Evolutionary conservation across 306 rosid species (phyloP).

Genomic region (Luffa aegyptiaca): DNA sequence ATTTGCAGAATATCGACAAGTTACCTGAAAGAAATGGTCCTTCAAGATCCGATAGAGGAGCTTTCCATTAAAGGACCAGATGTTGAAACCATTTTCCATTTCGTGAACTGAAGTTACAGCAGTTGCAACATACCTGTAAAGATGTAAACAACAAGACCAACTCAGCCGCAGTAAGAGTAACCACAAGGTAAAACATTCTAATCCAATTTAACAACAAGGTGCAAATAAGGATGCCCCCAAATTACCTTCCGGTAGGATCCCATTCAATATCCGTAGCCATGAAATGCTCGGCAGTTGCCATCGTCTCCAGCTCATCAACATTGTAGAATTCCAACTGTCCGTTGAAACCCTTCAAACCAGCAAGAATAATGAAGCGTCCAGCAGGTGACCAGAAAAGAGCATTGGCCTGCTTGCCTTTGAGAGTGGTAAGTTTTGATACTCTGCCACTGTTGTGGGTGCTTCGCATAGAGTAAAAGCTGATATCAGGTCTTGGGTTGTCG

Average conservation of each 20-base stretch:
- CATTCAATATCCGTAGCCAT: conserved; percentile 80
- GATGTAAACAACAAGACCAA: not conserved
- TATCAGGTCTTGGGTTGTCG: conserved; percentile 69
- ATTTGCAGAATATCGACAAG: not conserved
- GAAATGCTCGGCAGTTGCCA: conserved; percentile 76
- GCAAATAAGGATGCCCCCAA: not conserved
- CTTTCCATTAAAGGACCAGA: conserved; percentile 90
- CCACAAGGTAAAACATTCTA: not conserved
- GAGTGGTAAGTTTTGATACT: conserved; percentile 65
- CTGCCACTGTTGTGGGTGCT: conserved; percentile 54
- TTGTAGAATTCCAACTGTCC: conserved; percentile 73
- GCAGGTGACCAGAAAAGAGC: conserved; percentile 85
- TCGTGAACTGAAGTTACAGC: conserved; percentile 88
- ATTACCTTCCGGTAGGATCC: conserved; percentile 95
- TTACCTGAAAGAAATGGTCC: conserved; percentile 88
- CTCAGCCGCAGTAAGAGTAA: not conserved
- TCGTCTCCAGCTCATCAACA: conserved; percentile 77
- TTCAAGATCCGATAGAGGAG: conserved; percentile 70
- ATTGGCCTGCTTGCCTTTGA: conserved; percentile 79
- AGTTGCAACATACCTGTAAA: conserved; percentile 69
- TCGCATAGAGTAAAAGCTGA: conserved; percentile 66
- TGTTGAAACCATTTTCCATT: conserved; percentile 92
- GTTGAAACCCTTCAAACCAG: conserved; percentile 66
- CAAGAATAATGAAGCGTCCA: conserved; percentile 61
- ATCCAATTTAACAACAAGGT: not conserved